These are phyloP conservation scores for Agapanthus africanus DNA, from an alignment of 106 monocot genomes.

Conservation along the genomic window DNA sequence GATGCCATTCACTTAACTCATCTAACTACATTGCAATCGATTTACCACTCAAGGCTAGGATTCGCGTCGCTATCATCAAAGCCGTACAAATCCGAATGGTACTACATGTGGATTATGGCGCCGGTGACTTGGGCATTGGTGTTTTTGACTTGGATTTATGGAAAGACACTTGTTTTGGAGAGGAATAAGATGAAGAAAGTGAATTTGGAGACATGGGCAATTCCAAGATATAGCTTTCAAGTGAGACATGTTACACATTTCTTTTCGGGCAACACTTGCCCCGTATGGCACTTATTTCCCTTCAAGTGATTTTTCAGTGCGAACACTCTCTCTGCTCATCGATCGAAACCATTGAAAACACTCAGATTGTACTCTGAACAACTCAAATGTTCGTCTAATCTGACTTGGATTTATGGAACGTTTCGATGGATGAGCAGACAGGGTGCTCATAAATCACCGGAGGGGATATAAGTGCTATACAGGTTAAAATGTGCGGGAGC, in stretches of 20 bases:
- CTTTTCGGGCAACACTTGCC: no score
- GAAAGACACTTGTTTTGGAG: conserved; percentile 38
- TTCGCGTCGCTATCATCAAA: conserved; percentile 53
- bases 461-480: no score
- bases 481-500: no score
- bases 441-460: no score
- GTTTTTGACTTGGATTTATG: conserved; percentile 25
- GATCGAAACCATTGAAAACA: background rate
- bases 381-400: no score
- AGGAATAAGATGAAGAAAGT: conserved; percentile 52
- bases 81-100: conserved; percentile 40
- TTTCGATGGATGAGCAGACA: no score
- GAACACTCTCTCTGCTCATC: background rate
- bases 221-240: conserved; percentile 64
- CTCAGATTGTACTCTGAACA: background rate
- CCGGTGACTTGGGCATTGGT: conserved; percentile 19
- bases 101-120: conserved; percentile 23
- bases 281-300: no score
- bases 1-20: conserved; percentile 66
- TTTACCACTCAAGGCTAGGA: conserved; percentile 47
- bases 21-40: conserved; percentile 37
- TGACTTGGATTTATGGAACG: no score
- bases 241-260: conserved; percentile 14
- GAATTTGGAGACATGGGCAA: conserved; percentile 44
- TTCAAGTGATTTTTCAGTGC: background rate